Base-by-base conservation (phyloP, 495 filamentous ascomycete species). In the Parmelia sp. region DNA sequence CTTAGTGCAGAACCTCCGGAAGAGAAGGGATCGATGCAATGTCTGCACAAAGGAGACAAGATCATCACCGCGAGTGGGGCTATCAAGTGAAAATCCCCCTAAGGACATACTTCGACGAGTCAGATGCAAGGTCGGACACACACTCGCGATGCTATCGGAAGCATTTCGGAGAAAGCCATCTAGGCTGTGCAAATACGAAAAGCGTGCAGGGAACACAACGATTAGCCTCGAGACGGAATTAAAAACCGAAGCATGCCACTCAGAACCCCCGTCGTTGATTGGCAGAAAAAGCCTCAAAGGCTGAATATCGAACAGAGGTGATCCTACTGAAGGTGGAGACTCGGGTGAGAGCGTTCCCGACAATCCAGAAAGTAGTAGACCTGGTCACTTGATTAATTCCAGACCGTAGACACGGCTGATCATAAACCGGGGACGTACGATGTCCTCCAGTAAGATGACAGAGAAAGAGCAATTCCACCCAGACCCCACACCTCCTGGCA, bases 361-460 rank as follows among this genome's bases (percentile, higher is more conserved):
- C 62, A 42, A 49, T 42, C 40, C 33, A 58, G 44, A 25, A 36
- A 17, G 49, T 61, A 57, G 57, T 56, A 49, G 14, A 49, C 36
- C 53, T 39, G 60, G 36, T 68, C 66, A 68, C 66, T 68, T 68
- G 66, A 68, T 60, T 63, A 65, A 7, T 7, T 25, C n/a, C 14
- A 37, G 25, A 62, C 64, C 58, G 55, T 36, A 53, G 44, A 56
- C 63, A 51, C 47, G 58, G 66, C 62, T 57, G 66, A 65, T 56
- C 59, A 33, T 57, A 40, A 53, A 59, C 25, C 3, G n/a, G 33
- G 36, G 23, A 37, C 29, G 15, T 49, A 31, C 1, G 21, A 25
- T 57, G 27, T 51, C 59, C 63, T 65, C 66, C 66, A 68, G 66
- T 68, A 39, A 40, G 53, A 51, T 31, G 8, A n/a, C 42, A 63